Conservation (phyloP, 2,329 filamentous ascomycete species). For the Arthrobotrys sphaeroides region DNA sequence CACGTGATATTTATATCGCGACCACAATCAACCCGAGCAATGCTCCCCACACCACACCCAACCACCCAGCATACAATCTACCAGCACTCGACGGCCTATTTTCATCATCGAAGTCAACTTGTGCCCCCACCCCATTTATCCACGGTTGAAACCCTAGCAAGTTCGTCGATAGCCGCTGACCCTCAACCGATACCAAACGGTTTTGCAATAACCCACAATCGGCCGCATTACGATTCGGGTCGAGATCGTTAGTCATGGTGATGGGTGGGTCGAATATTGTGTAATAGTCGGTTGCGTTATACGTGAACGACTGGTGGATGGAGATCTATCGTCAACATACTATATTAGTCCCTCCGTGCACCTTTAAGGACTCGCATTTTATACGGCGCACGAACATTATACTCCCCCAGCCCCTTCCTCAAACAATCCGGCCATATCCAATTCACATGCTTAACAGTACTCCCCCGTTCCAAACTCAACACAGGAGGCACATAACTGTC, state of each 20-base stretch:
- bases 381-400: constrained; percentile 65
- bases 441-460: constrained; percentile 77
- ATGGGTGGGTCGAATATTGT: constrained; percentile 77
- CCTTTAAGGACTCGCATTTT: no score
- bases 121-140: constrained; percentile 31
- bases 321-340: constrained; percentile 68
- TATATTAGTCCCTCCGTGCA: no score
- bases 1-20: background rate
- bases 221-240: constrained; percentile 62
- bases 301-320: constrained; percentile 74
- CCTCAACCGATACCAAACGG: constrained; percentile 64
- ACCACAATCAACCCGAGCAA: background rate
- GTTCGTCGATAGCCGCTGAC: background rate
- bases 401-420: constrained; percentile 69
- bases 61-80: background rate
- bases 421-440: constrained; percentile 77
- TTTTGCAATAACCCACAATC: constrained; percentile 67
- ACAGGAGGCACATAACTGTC: constrained; percentile 71
- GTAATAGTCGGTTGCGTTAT: constrained; percentile 72
- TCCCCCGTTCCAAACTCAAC: constrained; percentile 71
- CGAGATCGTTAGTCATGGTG: constrained; percentile 73
- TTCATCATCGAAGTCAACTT: constrained; percentile 2
- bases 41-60: background rate
- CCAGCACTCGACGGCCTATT: background rate
- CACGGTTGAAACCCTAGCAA: constrained; percentile 29